A percentile compares a stretch with the other conserved stretches of the same genome.
phyloP scores from a whole-genome alignment of 2,329 filamentous ascomycete species.

The Xylariaceae sp. region DNA sequence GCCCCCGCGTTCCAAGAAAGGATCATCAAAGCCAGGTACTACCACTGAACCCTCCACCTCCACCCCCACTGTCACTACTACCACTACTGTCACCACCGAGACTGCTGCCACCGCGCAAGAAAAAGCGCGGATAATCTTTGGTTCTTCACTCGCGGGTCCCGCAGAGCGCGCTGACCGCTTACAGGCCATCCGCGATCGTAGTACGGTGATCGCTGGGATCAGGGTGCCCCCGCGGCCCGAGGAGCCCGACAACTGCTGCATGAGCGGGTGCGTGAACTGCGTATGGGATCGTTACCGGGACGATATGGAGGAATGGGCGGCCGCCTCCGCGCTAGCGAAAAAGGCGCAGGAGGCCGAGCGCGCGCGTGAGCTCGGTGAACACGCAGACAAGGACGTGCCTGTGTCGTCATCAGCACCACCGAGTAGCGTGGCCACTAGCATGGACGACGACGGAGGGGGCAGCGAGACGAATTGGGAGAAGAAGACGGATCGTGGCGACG shows the following conservation, averaged over 20 bases:
- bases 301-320: slow-evolving; percentile 85
- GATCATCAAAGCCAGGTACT: slow-evolving; percentile 28
- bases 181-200: slow-evolving; percentile 52
- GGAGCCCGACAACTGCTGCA: slow-evolving; percentile 98
- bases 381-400: slow-evolving; percentile 13
- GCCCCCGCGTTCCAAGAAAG: slow-evolving; percentile 16
- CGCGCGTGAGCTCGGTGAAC: slow-evolving; percentile 13
- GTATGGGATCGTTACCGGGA: slow-evolving; percentile 92
- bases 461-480: slow-evolving; percentile 62
- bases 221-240: slow-evolving; percentile 75
- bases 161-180: slow-evolving; percentile 60
- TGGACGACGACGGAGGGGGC: slow-evolving; percentile 77
- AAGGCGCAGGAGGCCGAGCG: slow-evolving; percentile 41
- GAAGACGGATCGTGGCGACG: slow-evolving; percentile 34
- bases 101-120: slow-evolving; percentile 47
- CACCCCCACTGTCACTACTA: slow-evolving; percentile 26
- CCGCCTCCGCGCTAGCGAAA: slow-evolving; percentile 59
- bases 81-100: slow-evolving; percentile 28
- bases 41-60: slow-evolving; percentile 17
- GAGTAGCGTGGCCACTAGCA: slow-evolving; percentile 43
- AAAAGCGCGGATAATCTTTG: slow-evolving; percentile 69
- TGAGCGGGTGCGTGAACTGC: slow-evolving; percentile 97
- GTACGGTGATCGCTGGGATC: slow-evolving; percentile 68
- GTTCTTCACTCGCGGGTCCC: slow-evolving; percentile 70
- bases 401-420: background rate